phyloP scores from a whole-genome alignment of 2,329 filamentous ascomycete species.

The Alternaria incomplexa region DNA sequence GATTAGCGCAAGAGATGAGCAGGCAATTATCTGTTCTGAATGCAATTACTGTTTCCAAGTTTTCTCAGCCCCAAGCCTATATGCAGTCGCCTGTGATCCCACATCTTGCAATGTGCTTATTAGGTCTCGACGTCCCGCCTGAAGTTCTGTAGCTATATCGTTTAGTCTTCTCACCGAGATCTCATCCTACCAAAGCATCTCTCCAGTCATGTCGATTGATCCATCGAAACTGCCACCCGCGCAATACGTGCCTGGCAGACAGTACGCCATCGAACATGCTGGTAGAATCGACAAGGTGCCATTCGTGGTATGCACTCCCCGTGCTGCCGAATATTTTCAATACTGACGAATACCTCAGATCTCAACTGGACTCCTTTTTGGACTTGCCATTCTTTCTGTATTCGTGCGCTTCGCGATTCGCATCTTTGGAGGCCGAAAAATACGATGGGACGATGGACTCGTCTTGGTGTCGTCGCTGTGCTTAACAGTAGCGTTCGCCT shows the following conservation, averaged over 20 bases:
- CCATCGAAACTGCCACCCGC: background rate
- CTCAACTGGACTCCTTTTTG: background rate
- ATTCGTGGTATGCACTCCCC: background rate
- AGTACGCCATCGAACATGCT: background rate
- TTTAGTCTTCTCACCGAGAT: background rate
- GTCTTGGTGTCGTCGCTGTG: background rate
- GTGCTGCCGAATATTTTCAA: background rate
- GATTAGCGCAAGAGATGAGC: background rate
- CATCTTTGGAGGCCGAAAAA: background rate
- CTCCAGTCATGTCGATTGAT: background rate
- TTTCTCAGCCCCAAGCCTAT: background rate
- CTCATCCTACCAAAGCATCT: background rate
- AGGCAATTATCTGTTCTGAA: background rate
- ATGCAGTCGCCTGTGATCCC: background rate
- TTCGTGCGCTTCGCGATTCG: slow-evolving; percentile 2
- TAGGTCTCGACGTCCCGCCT: background rate
- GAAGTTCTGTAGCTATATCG: background rate
- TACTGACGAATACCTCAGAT: background rate
- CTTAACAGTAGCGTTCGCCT: background rate
- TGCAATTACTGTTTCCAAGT: background rate
- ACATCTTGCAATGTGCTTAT: background rate
- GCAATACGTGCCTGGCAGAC: slow-evolving; percentile 1
- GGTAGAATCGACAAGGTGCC: background rate
- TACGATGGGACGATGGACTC: slow-evolving; percentile 2
- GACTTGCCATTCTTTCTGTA: background rate